Conservation (phyloP, 805 yeast genomes). For the Kuraishia capsulata region DNA sequence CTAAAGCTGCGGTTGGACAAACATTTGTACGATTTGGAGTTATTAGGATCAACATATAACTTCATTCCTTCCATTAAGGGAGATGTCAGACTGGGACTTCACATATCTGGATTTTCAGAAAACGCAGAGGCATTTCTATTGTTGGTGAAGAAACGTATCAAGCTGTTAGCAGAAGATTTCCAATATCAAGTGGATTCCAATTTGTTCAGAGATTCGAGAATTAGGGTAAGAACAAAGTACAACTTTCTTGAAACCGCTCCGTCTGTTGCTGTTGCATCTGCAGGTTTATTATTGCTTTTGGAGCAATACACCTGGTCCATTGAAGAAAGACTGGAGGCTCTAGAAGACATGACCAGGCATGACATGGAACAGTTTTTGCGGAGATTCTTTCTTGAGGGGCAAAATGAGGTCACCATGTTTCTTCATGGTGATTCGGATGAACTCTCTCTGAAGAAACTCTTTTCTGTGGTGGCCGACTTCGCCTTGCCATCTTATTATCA, state of each 20-base stretch:
- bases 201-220: slow-evolving; percentile 36
- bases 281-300: slow-evolving; percentile 40
- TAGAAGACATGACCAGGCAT: slow-evolving; percentile 37
- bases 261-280: slow-evolving; percentile 38
- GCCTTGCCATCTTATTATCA: neutral
- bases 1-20: slow-evolving; percentile 30
- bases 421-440: slow-evolving; percentile 40
- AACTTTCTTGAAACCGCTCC: slow-evolving; percentile 29
- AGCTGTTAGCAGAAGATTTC: slow-evolving; percentile 9
- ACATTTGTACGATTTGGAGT: slow-evolving; percentile 41
- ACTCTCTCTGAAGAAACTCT: neutral
- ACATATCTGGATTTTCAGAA: slow-evolving; percentile 40
- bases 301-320: slow-evolving; percentile 50
- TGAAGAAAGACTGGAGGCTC: slow-evolving; percentile 44
- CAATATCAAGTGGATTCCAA: slow-evolving; percentile 15
- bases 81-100: slow-evolving; percentile 41
- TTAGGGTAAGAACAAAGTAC: slow-evolving; percentile 37
- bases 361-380: slow-evolving; percentile 23
- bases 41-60: slow-evolving; percentile 50
- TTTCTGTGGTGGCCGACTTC: neutral
- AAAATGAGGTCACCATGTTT: slow-evolving; percentile 30
- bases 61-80: slow-evolving; percentile 46
- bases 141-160: slow-evolving; percentile 23
- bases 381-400: slow-evolving; percentile 14
- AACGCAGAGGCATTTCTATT: slow-evolving; percentile 27